These are phyloP conservation scores for Leptomonas seymouri DNA, from an alignment of 208 protist species.

Conservation along the genomic window DNA sequence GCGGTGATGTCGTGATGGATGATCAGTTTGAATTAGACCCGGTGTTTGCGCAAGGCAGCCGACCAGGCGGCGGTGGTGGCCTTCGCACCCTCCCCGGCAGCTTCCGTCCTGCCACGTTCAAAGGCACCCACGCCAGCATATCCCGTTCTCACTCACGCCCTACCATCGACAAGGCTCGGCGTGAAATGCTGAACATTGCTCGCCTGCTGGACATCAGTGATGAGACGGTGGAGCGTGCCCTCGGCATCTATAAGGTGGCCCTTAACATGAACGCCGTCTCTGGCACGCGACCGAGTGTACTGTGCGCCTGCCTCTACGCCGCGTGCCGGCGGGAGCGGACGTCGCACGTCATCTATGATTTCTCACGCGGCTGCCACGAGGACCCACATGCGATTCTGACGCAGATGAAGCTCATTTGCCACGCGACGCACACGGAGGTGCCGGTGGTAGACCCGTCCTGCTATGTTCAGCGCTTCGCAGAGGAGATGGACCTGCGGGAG, in stretches of 20 bases:
- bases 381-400: slow-evolving; percentile 68
- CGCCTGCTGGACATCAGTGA: slow-evolving; percentile 76
- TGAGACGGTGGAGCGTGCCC: slow-evolving; percentile 76
- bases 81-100: slow-evolving; percentile 33
- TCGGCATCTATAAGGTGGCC: slow-evolving; percentile 85
- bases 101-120: slow-evolving; percentile 53
- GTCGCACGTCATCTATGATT: slow-evolving; percentile 92
- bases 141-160: slow-evolving; percentile 42
- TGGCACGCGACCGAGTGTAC: slow-evolving; percentile 65
- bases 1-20: slow-evolving; percentile 72
- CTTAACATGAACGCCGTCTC: slow-evolving; percentile 69
- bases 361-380: slow-evolving; percentile 60
- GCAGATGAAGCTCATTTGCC: slow-evolving; percentile 79
- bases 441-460: slow-evolving; percentile 88
- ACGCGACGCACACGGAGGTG: slow-evolving; percentile 79
- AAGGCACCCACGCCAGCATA: slow-evolving; percentile 23
- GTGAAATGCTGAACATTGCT: slow-evolving; percentile 81
- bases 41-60: slow-evolving; percentile 50
- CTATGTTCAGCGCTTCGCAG: slow-evolving; percentile 85
- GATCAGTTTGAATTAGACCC: slow-evolving; percentile 85
- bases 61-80: slow-evolving; percentile 13
- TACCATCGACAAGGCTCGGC: slow-evolving; percentile 78
- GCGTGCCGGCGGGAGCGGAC: slow-evolving; percentile 81
- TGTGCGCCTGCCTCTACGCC: slow-evolving; percentile 89
- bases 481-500: slow-evolving; percentile 83